Evolutionary conservation across 306 rosid genomes (phyloP), one percentile per base, ranked within the genome.

Genomic region (Luffa aegyptiaca): DNA sequence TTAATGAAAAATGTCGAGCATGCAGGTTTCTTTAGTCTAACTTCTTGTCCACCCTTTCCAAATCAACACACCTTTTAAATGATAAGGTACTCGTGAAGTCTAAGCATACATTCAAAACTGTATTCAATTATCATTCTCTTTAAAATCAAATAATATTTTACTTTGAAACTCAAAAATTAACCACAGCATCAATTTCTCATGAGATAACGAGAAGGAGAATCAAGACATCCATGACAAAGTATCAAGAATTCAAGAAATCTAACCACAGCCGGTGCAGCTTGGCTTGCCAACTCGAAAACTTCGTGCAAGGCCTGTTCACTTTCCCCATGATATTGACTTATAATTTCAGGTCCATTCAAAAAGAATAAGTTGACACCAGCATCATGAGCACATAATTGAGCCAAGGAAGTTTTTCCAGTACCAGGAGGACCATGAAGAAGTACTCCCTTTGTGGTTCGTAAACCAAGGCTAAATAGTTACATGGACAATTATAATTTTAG

Each of bases 381-480:
- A 81, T 92, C 93, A 83, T 18, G 88, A 75, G 88, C 90, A 85
- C 97, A 94, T 76, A 90, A 61, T 42, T 45, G 88, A 84, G 91
- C 98, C 85, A 94, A 80, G 39, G 93, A 87, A 84, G 98, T 90
- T 86, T 94, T 94, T 84, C 98, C 98, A 13, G 97, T 94, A 83
- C 98, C 98, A 80, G 98, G 90, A 42, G 98, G 95, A 42, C 98
- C 97, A 80, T 90, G 97, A 79, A 94, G 97, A 88, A 94, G 97
- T 80, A 91, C 93, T 75, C 97, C 97, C 88, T 92, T 92, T 21
- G 92, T 90, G 78, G 88, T 81, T 86, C 88, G 91, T 85, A 90
- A 82, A 85, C 95, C 98, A 81, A 89, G 85, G 80, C 97, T 94
- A 86, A 84, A 72, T 73, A 72, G 74, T 75, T 45, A 80, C 59